Conservation (phyloP, 1,284 basidiomycete genomes). For the Rhodofomes roseus region DNA sequence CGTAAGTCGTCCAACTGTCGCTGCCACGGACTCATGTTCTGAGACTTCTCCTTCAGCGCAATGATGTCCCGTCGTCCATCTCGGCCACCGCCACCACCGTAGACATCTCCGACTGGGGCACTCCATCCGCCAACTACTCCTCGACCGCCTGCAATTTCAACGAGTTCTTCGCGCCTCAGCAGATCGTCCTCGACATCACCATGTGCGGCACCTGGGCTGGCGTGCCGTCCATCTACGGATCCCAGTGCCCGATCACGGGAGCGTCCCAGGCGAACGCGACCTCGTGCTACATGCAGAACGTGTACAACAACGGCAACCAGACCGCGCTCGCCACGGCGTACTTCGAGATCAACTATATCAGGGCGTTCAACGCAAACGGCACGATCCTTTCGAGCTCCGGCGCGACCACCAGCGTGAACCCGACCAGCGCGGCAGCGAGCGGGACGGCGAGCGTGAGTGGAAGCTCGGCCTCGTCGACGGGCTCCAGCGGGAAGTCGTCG, state of each 20-base stretch:
- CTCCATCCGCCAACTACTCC: constrained; percentile 54
- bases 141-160: constrained; percentile 44
- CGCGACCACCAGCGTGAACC: constrained; percentile 11
- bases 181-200: constrained; percentile 51
- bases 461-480: not conserved
- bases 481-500: not conserved
- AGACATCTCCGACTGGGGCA: constrained; percentile 53
- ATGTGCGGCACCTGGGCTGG: constrained; percentile 60
- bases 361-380: constrained; percentile 34
- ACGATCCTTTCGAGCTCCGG: constrained; percentile 13
- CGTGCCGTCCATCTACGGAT: constrained; percentile 33
- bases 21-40: not conserved
- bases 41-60: constrained; percentile 28
- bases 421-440: constrained; percentile 10
- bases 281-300: constrained; percentile 44
- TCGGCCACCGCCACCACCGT: constrained; percentile 30
- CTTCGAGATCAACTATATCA: constrained; percentile 50
- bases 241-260: constrained; percentile 34
- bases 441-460: constrained; percentile 10
- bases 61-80: constrained; percentile 30
- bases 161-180: constrained; percentile 50
- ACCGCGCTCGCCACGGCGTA: constrained; percentile 47
- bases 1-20: constrained; percentile 30
- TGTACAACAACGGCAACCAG: constrained; percentile 42
- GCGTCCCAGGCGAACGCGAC: constrained; percentile 23